A percentile compares a stretch with the other conserved stretches of the same genome.
Evolutionary conservation across 2,329 filamentous ascomycete species (phyloP).

Genomic region (Fusarium miscanthi): DNA sequence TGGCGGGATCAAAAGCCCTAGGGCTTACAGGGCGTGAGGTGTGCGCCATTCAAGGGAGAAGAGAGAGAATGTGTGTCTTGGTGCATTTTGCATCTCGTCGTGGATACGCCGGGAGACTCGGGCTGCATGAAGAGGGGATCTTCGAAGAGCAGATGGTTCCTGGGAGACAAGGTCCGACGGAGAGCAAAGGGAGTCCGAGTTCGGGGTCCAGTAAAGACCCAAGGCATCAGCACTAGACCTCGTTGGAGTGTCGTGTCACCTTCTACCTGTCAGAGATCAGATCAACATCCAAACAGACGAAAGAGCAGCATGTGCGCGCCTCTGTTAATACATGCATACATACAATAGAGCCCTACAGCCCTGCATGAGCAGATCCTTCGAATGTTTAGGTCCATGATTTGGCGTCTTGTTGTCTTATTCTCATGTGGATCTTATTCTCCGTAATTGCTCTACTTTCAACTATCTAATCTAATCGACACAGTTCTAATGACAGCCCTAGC

Average conservation of each 20-base stretch:
- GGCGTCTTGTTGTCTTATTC: neutral
- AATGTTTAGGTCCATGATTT: neutral
- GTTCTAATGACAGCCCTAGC: neutral
- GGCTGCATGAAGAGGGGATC: slow-evolving; percentile 29
- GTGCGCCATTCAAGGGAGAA: neutral
- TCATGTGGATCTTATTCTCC: slow-evolving; percentile 2
- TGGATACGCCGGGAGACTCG: slow-evolving; percentile 22
- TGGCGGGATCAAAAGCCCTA: slow-evolving; percentile 26
- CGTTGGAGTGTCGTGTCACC: slow-evolving; percentile 3
- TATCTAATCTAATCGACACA: neutral
- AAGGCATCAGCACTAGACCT: slow-evolving; percentile 33
- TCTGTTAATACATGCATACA: neutral
- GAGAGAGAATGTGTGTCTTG: neutral
- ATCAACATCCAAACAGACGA: slow-evolving; percentile 5
- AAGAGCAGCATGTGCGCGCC: neutral
- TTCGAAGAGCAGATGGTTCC: slow-evolving; percentile 32
- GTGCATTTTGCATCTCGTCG: slow-evolving; percentile 19
- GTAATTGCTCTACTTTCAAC: neutral
- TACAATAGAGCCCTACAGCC: slow-evolving; percentile 1
- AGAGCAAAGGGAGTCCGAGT: slow-evolving; percentile 4
- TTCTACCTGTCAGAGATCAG: slow-evolving; percentile 4
- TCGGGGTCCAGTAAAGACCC: neutral
- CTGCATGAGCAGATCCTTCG: slow-evolving; percentile 5
- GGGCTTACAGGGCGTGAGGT: slow-evolving; percentile 44
- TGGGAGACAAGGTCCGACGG: slow-evolving; percentile 11